phyloP scores from a whole-genome alignment of 495 filamentous ascomycete genomes.

The Talaromyces stipitatus region DNA sequence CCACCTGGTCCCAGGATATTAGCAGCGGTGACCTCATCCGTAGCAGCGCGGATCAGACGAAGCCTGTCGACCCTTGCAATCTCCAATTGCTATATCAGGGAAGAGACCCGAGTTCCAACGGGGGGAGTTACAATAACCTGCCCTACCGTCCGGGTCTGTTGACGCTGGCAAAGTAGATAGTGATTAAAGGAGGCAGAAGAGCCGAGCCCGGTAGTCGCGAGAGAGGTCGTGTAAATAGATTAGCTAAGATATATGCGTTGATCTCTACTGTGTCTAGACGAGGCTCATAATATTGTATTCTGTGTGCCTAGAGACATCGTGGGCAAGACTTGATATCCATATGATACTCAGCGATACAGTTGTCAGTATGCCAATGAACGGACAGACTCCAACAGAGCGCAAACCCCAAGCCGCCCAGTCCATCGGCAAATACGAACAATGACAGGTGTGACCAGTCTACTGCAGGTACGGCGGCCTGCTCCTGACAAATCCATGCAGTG shows the following conservation, averaged over 20 bases:
- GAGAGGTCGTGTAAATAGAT: not conserved
- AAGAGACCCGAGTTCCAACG: slow-evolving; percentile 17
- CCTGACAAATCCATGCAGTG: not conserved
- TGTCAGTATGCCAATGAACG: no score
- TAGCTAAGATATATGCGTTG: not conserved
- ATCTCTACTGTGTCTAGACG: no score
- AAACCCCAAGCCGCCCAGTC: no score
- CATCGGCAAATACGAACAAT: not conserved
- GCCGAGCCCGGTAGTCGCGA: not conserved
- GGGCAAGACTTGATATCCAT: no score
- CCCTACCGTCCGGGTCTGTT: slow-evolving; percentile 47
- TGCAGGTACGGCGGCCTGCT: slow-evolving; percentile 4
- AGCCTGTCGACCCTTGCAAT: slow-evolving; percentile 50
- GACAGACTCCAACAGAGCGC: no score
- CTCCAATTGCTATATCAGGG: slow-evolving; percentile 55
- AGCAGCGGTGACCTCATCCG: slow-evolving; percentile 55
- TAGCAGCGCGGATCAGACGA: slow-evolving; percentile 46
- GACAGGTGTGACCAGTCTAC: not conserved
- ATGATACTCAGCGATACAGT: no score
- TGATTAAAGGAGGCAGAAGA: not conserved
- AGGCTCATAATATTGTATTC: no score
- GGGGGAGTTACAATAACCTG: slow-evolving; percentile 30
- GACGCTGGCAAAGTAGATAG: slow-evolving; percentile 29
- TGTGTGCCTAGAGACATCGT: no score
- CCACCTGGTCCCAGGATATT: slow-evolving; percentile 58